A percentile compares a stretch with the other conserved stretches of the same genome.
Evolutionary conservation across 441 rosid genomes (phyloP).

Genomic region (Melastoma candidum): DNA sequence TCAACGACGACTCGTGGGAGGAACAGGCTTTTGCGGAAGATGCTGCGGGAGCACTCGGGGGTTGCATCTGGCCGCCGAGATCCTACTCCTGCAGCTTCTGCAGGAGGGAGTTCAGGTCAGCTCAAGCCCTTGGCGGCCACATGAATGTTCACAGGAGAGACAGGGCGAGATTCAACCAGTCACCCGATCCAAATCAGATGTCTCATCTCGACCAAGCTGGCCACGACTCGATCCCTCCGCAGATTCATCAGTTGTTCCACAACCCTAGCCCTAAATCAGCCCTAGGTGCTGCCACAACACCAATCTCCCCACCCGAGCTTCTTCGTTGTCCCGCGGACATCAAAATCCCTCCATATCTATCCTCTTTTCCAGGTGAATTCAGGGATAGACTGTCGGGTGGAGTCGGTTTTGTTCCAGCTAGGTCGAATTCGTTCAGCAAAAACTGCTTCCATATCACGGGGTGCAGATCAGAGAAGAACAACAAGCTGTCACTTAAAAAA

Average conservation of each 20-base stretch:
- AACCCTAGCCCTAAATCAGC: constrained; percentile 63
- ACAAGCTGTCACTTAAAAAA: constrained; percentile 21
- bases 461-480: constrained; percentile 10
- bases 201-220: constrained; percentile 15
- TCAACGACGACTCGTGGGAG: constrained; percentile 76
- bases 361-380: constrained; percentile 25
- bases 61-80: constrained; percentile 93
- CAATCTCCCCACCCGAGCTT: constrained; percentile 39
- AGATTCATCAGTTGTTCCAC: constrained; percentile 32
- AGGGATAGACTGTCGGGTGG: constrained; percentile 10
- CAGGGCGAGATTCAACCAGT: constrained; percentile 79
- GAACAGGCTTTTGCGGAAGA: constrained; percentile 94
- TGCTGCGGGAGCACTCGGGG: constrained; percentile 64
- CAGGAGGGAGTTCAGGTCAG: constrained; percentile 82
- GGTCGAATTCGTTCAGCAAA: constrained; percentile 23
- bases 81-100: constrained; percentile 95
- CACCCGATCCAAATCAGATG: constrained; percentile 27
- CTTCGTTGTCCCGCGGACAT: constrained; percentile 24
- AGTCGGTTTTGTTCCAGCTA: constrained; percentile 21
- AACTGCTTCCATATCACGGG: constrained; percentile 16
- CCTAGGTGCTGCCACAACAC: constrained; percentile 26
- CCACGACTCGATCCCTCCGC: constrained; percentile 28
- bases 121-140: constrained; percentile 97
- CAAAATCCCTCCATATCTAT: constrained; percentile 22
- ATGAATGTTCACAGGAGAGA: constrained; percentile 98